phyloP scores from a whole-genome alignment of 2,329 filamentous ascomycete species.

The Exophiala calicioides region DNA sequence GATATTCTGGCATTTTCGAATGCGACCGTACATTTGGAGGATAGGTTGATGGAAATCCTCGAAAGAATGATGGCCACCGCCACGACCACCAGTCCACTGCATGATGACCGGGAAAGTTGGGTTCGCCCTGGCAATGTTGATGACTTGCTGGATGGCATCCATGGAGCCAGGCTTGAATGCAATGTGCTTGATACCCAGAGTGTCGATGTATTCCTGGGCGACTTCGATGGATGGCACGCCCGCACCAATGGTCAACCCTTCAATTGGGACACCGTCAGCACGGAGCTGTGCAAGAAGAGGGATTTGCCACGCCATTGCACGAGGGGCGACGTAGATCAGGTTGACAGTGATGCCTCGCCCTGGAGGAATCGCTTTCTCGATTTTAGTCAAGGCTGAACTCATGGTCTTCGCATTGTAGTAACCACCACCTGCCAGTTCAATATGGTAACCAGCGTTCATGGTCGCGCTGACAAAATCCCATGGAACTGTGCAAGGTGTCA shows the following conservation, averaged over 20 bases:
- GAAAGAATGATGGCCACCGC: slow-evolving; percentile 90
- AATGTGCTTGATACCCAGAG: slow-evolving; percentile 88
- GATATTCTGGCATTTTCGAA: slow-evolving; percentile 82
- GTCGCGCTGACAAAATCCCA: slow-evolving; percentile 91
- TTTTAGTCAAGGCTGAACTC: slow-evolving; percentile 79
- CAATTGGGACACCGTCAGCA: slow-evolving; percentile 83
- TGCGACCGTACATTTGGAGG: slow-evolving; percentile 84
- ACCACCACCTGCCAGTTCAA: slow-evolving; percentile 85
- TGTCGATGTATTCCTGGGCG: slow-evolving; percentile 90
- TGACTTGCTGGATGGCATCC: slow-evolving; percentile 82
- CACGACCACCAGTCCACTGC: slow-evolving; percentile 93
- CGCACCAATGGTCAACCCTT: slow-evolving; percentile 88
- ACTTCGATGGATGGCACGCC: slow-evolving; percentile 93
- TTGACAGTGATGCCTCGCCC: slow-evolving; percentile 88
- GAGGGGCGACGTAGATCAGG: slow-evolving; percentile 86
- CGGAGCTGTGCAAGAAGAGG: slow-evolving; percentile 77
- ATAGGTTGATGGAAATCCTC: slow-evolving; percentile 95
- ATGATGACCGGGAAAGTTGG: slow-evolving; percentile 88
- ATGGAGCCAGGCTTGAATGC: slow-evolving; percentile 90
- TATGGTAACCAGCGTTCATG: slow-evolving; percentile 94
- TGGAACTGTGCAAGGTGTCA: slow-evolving; percentile 86
- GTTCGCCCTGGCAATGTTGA: slow-evolving; percentile 94
- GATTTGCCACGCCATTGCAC: slow-evolving; percentile 91
- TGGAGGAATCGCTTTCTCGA: slow-evolving; percentile 78
- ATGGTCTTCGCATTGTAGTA: slow-evolving; percentile 83